Conservation (phyloP, 768 basidiomycete genomes). For the Lactarius psammicola region DNA sequence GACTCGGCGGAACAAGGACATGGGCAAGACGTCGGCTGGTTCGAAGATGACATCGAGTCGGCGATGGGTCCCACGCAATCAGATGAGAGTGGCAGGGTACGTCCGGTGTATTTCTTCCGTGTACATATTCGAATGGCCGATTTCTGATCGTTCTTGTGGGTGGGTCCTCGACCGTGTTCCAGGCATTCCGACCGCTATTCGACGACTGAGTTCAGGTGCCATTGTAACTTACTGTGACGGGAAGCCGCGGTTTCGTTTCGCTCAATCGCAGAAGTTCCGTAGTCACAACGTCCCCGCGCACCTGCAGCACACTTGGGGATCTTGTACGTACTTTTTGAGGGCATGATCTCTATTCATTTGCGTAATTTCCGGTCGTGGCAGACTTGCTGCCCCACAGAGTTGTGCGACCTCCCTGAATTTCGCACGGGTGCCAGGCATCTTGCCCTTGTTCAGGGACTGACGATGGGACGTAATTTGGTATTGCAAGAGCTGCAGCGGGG, state of each 20-base stretch:
- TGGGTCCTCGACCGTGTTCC: constrained; percentile 1
- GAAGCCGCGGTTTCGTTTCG: constrained; percentile 1
- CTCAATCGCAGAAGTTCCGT: not conserved
- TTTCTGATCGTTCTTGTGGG: constrained; percentile 2
- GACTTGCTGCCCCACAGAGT: not conserved
- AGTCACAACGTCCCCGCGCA: not conserved
- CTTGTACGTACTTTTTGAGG: constrained; percentile 18
- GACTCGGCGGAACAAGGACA: constrained; percentile 11
- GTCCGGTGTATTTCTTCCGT: not conserved
- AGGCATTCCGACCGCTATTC: constrained; percentile 27
- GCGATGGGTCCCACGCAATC: constrained; percentile 28
- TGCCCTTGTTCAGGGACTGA: not conserved
- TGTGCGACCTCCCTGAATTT: not conserved
- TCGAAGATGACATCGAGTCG: constrained; percentile 25
- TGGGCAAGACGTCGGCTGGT: not conserved
- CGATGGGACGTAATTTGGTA: not conserved
- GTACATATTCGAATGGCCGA: not conserved
- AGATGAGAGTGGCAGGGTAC: constrained; percentile 25
- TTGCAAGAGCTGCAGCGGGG: not conserved
- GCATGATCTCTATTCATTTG: constrained; percentile 11
- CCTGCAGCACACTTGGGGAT: not conserved
- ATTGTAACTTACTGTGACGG: not conserved
- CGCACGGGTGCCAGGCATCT: not conserved
- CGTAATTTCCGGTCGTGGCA: constrained; percentile 2
- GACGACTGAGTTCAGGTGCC: constrained; percentile 20